Base-by-base conservation (phyloP, 163 green algal species). In the Chlorella variabilis region DNA sequence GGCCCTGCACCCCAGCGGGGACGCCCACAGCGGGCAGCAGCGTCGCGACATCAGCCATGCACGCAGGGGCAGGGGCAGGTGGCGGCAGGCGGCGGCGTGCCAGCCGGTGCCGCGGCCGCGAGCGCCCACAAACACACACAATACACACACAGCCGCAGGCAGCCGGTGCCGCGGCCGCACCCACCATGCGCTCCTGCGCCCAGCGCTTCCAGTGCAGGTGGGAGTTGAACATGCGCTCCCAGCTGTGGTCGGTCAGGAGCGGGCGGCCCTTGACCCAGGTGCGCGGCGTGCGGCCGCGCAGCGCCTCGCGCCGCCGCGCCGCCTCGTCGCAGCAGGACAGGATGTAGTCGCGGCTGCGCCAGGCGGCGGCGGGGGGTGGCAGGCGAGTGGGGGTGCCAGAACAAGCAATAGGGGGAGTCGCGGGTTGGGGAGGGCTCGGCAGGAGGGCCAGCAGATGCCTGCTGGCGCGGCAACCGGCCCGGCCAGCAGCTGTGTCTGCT, bases 141-240 rank as follows among this genome's bases (percentile, higher is more conserved):
- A 4, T 15, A 33, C 11, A 54, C 11, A 4, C 25, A 36, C 20
- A 29, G 36, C 17, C n/a, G n/a, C n/a, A n/a, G 45, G 45, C 45
- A 85, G 39, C 75, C 58, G n/a, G 80, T 54, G 38, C 42, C 66
- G 5, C 70, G 45, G 45, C 11, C 45, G 45, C 15, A 54, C 45
- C 45, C 45, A 11, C 86, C 84, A 89, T 89, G 59, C 86, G 80
- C 70, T 89, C 84, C 76, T 89, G 82, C 5, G 51, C 80, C 86
- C 86, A 90, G 62, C 87, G 73, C 77, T 85, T 88, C 84, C 84
- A 85, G 66, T 90, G 81, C 41, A 91, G 63, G 54, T 91, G 87
- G 36, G 36, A 58, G 75, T 82, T 38, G 79, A 86, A 89, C 87
- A 86, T 91, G 34, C 82, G 83, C 61, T 85, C 80, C 81, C 82